Base-by-base conservation (phyloP, 108 stramenopile genomes). In the Cyclostephanos invisitatus region DNA sequence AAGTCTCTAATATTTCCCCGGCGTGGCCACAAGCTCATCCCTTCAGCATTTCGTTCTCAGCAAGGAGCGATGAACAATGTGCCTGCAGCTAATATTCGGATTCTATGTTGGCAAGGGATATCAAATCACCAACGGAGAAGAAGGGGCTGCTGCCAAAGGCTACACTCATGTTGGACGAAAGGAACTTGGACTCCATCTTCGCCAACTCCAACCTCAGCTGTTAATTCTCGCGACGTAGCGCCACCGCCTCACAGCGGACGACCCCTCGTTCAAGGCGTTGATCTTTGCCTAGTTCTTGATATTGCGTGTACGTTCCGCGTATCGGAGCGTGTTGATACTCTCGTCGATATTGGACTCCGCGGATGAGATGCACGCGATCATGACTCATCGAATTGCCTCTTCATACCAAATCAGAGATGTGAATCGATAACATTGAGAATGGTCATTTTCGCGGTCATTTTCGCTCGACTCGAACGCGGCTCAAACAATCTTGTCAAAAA, bases 261-360 rank as follows among this genome's bases (percentile, higher is more conserved):
- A 68, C 3, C 78, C 74, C n/a, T 73, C 63, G 25, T 85, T 70
- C 20, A 93, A 87, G 8, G 94, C 82, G 70, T 98, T 98, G 21
- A 90, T 83, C 18, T 84, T 87, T 20, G 93, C 91, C 22, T 84
- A 78, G 74, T 91, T 95, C 36, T 90, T 81, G 74, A 96, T 95
- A 67, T 85, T 92, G 54, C 90, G 83, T 37, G 96, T 93, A 10
- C 93, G 77, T 61, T 87, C 86, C 9, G 97, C 97, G 63, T 95
- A 98, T 44, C 95, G 84, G 14, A 98, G 83, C 17, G 97, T 98
- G 57, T 92, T 97, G 28, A 92, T 18, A n/a, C 88, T 92, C 72
- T 97, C 96, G 40, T 95, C 95, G 42, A 84, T 36, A 64, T 90
- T 89, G 22, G 74, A 72, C 40, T 77, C 77, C 0, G 89, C 89